Percentiles rank a stretch among this genome's conserved stretches.
These are phyloP conservation scores for Thozetella sp. DNA, from an alignment of 495 filamentous ascomycete species.

Conservation along the genomic window DNA sequence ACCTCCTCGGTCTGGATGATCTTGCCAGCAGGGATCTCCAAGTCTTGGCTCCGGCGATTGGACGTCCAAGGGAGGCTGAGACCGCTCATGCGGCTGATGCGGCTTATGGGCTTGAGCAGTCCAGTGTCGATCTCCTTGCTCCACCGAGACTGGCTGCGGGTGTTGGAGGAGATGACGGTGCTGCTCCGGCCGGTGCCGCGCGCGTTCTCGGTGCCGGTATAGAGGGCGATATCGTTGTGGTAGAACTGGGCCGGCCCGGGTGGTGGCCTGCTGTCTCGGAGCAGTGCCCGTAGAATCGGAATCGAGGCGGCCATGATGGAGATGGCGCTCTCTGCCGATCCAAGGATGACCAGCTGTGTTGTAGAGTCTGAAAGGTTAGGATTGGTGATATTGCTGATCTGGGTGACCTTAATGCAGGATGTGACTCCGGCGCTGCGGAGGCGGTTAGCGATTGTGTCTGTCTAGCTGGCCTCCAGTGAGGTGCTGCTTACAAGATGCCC, in stretches of 20 bases:
- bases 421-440: slow-evolving; percentile 19
- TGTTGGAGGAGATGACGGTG: slow-evolving; percentile 18
- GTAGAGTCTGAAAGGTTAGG: slow-evolving; percentile 21
- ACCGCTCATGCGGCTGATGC: slow-evolving; percentile 16
- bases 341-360: slow-evolving; percentile 25
- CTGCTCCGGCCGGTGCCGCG: slow-evolving; percentile 19
- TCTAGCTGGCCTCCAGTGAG: background rate
- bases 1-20: slow-evolving; percentile 24
- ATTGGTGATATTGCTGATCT: slow-evolving; percentile 25
- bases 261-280: slow-evolving; percentile 23
- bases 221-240: slow-evolving; percentile 16
- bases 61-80: slow-evolving; percentile 15
- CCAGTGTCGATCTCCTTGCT: slow-evolving; percentile 17
- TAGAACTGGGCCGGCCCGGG: slow-evolving; percentile 23
- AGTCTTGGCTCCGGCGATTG: slow-evolving; percentile 1
- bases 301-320: slow-evolving; percentile 31
- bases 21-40: slow-evolving; percentile 17
- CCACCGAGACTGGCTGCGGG: slow-evolving; percentile 12
- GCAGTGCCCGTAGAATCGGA: slow-evolving; percentile 26
- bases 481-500: slow-evolving; percentile 26
- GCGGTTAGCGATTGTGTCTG: background rate
- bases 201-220: slow-evolving; percentile 17
- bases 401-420: slow-evolving; percentile 25
- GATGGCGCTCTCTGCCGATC: slow-evolving; percentile 25
- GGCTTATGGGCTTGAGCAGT: slow-evolving; percentile 14